Evolutionary conservation across 1,284 basidiomycete genomes (phyloP), one percentile per base, ranked within the genome.

Genomic region (Sphaerobolus stellatus): DNA sequence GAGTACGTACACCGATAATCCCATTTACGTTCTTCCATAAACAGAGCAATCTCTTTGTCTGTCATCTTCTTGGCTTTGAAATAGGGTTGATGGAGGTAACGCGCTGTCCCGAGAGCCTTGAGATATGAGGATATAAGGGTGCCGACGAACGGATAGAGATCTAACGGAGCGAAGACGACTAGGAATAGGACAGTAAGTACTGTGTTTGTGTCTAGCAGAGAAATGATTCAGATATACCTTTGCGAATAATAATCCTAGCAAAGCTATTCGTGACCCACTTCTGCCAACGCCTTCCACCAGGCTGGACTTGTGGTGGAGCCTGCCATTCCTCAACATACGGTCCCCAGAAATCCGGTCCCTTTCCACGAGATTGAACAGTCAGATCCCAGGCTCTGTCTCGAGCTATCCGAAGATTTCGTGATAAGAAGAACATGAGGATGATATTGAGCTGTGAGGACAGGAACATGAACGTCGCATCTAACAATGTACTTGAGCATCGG

Each of bases 281-380:
- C 52, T 77, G 67, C 64, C 79, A 61, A 54, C 47, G 60, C 54
- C 66, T 61, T 54, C 58, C 64, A 45, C 45, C 61, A 20, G 73
- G 62, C 45, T 71, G 64, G 25, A 73, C 68, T 3, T 64, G 60
- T 0, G 92, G 91, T 0, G 91, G 91, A 5, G 74, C 64, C 18
- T 86, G 79, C 89, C 88, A 93, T 71, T 94, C 92, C 64, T 95
- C 92, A 2, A 92, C 83, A 61, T 95, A 95, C 0, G 88, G 83
- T 58, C 80, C 76, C 90, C 90, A 94, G 73, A 94, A 94, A n/a
- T 88, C 84, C 0, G 77, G 71, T 0, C 83, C 82, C 64, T 94
- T 94, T 7, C 85, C 84, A 2, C 92, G 80, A 2, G 90, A 93
- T 18, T 77, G 71, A 27, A 94, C 82, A 0, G 92, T 94, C 64